Evolutionary conservation across 169 alveolate genomes (phyloP).

Genomic region (Eimeria tenella): DNA sequence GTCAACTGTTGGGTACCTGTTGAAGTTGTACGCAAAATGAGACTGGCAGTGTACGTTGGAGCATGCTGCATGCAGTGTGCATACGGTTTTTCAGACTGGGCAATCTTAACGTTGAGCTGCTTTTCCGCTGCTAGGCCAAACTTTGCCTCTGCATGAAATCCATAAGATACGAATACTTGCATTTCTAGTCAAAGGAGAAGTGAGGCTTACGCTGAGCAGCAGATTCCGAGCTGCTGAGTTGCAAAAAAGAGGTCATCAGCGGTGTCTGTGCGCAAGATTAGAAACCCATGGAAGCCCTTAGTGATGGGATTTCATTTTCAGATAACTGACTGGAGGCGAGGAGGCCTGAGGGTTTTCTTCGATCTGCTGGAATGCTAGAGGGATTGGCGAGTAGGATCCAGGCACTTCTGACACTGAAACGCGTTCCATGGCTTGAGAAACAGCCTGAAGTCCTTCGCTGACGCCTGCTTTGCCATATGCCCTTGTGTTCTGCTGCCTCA

Average conservation of each 20-base stretch:
- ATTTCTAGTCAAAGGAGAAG: neutral
- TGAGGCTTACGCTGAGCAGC: conserved; percentile 19
- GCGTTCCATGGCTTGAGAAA: neutral
- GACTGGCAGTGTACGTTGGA: neutral
- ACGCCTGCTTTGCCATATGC: neutral
- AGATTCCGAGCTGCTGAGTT: conserved; percentile 21
- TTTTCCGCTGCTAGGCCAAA: conserved; percentile 42
- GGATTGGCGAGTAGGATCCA: neutral
- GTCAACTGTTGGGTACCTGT: conserved; percentile 81
- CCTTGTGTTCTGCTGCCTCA: neutral
- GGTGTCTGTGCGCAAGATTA: neutral
- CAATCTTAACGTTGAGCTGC: conserved; percentile 74
- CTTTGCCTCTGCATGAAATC: neutral
- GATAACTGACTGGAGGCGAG: neutral
- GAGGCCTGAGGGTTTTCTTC: neutral
- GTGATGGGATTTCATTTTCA: neutral
- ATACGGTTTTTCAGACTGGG: conserved; percentile 78
- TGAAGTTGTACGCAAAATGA: neutral
- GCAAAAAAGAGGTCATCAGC: conserved; percentile 16
- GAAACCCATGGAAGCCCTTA: too few species aligned
- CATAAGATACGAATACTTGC: neutral
- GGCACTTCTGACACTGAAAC: neutral
- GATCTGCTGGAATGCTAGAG: neutral
- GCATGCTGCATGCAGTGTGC: neutral
- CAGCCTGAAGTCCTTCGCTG: neutral